phyloP scores from a whole-genome alignment of 495 filamentous ascomycete species.

The Hypoxylon perforatum region DNA sequence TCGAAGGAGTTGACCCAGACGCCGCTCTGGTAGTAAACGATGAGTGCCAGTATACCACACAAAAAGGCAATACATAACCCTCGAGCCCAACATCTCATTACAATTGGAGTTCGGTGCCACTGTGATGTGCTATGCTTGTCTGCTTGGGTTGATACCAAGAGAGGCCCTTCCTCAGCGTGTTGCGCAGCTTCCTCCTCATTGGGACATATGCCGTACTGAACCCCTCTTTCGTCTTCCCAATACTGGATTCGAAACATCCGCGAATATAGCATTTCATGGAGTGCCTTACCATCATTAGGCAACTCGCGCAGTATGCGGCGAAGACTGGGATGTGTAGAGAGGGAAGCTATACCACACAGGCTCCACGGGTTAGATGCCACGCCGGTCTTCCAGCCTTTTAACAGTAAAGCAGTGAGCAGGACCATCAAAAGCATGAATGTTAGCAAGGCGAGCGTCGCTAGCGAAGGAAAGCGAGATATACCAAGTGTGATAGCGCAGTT shows the following conservation, averaged over 20 bases:
- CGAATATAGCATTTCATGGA: constrained; percentile 35
- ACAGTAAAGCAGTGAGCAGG: constrained; percentile 31
- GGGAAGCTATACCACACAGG: constrained; percentile 47
- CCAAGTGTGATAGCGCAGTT: constrained; percentile 48
- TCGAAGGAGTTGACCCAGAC: constrained; percentile 42
- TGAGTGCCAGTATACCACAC: constrained; percentile 41
- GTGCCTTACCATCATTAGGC: neutral
- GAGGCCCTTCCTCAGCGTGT: constrained; percentile 20
- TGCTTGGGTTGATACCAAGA: neutral
- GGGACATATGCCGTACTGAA: constrained; percentile 49
- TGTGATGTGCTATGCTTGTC: constrained; percentile 1
- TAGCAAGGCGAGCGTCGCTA: constrained; percentile 42
- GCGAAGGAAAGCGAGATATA: constrained; percentile 39
- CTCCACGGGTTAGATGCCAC: constrained; percentile 50
- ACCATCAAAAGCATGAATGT: constrained; percentile 41
- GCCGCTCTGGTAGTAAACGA: constrained; percentile 49
- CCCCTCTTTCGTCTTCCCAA: constrained; percentile 29
- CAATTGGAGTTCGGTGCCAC: constrained; percentile 42
- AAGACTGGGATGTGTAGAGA: constrained; percentile 32
- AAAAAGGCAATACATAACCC: constrained; percentile 42
- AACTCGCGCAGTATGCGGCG: constrained; percentile 2
- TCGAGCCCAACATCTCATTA: constrained; percentile 44
- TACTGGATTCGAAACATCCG: constrained; percentile 36
- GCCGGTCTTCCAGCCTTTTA: constrained; percentile 42
- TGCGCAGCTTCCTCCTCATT: constrained; percentile 3